Percentiles rank a stretch among this genome's conserved stretches.
phyloP scores from a whole-genome alignment of 352 stramenopile genomes.

The Globisporangium ultimum region DNA sequence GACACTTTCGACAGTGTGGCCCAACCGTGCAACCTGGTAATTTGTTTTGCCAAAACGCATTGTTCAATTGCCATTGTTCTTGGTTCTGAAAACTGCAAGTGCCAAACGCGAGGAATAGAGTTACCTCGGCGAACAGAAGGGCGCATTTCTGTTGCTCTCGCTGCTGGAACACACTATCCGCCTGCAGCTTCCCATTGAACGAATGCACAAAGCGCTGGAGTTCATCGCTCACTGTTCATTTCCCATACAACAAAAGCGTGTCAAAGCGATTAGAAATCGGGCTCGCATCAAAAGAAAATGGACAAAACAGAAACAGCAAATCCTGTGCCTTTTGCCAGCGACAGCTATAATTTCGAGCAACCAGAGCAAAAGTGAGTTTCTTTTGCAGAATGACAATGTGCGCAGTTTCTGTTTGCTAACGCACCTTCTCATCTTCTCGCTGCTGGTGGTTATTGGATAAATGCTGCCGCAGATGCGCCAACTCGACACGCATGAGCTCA shows the following conservation, averaged over 20 bases:
- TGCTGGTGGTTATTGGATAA: conserved; percentile 58
- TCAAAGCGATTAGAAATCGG: not conserved
- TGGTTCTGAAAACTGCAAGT: no score
- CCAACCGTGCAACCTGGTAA: conserved; percentile 31
- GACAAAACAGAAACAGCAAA: not conserved
- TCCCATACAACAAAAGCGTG: no score
- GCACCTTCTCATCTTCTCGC: conserved; percentile 53
- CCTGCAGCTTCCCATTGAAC: conserved; percentile 59
- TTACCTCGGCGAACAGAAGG: conserved; percentile 65
- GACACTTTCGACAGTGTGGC: conserved; percentile 40
- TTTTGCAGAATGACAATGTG: no score
- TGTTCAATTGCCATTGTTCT: no score
- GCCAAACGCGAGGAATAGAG: no score
- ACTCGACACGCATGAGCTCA: conserved; percentile 44
- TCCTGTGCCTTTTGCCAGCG: conserved; percentile 18
- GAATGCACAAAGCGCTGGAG: conserved; percentile 44
- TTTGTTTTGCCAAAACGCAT: no score
- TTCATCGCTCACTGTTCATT: conserved; percentile 37
- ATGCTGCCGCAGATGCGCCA: conserved; percentile 48
- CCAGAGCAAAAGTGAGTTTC: not conserved
- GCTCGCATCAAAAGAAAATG: not conserved
- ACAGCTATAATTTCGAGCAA: conserved; percentile 10
- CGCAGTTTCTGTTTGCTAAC: not conserved
- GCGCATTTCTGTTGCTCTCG: conserved; percentile 68
- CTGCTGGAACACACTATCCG: conserved; percentile 45